These are phyloP conservation scores for Uncinocarpus reesii DNA, from an alignment of 2,329 filamentous ascomycete species.

Conservation along the genomic window DNA sequence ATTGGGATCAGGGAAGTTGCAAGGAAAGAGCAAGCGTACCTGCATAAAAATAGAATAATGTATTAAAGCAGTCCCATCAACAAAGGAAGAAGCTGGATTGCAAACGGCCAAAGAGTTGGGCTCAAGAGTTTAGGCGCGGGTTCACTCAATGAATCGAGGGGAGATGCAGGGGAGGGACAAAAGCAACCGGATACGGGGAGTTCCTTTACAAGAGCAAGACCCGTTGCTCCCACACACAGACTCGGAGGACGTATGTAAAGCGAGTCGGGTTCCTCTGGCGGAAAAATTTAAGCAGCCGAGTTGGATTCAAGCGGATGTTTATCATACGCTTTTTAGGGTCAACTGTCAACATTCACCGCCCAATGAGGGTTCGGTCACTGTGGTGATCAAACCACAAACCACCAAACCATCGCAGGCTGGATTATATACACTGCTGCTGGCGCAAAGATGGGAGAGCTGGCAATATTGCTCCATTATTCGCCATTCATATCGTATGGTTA, in stretches of 20 bases:
- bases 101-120: constrained; percentile 3
- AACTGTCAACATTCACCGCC: constrained; percentile 8
- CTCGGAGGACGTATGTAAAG: not conserved
- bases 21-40: not conserved
- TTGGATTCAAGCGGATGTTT: not conserved
- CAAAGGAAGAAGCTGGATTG: not conserved
- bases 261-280: too few relatives aligned
- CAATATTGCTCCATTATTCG: constrained; percentile 4
- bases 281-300: not conserved
- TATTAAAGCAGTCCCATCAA: not conserved
- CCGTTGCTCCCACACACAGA: not conserved
- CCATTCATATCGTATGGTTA: not conserved
- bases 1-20: not conserved
- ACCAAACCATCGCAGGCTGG: too few relatives aligned
- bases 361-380: constrained; percentile 9
- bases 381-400: constrained; percentile 6
- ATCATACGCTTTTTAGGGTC: not conserved
- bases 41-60: not conserved
- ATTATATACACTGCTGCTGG: not conserved
- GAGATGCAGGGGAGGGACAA: not conserved
- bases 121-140: constrained; percentile 7
- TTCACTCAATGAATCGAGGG: not conserved
- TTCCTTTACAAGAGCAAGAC: not conserved
- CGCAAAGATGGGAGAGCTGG: constrained; percentile 2
- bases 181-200: not conserved